Evolutionary conservation across 345 rosid species (phyloP).

Genomic region (Salix purpurea): DNA sequence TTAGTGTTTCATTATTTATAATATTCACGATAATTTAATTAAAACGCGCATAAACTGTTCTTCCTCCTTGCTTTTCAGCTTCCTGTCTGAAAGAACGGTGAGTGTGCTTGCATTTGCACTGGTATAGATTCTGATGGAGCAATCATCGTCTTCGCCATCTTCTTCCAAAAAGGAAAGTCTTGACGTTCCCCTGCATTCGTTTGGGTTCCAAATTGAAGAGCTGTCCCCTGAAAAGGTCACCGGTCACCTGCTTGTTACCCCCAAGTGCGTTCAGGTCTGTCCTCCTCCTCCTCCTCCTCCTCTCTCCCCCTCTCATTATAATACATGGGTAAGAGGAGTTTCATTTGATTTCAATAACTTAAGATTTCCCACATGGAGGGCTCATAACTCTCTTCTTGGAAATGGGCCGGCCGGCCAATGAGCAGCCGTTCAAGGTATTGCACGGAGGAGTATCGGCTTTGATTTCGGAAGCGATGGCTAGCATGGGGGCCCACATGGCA

Average conservation of each 20-base stretch:
- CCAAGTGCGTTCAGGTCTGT: conserved; percentile 55
- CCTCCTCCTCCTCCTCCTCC: background rate
- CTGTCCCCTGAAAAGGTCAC: conserved; percentile 48
- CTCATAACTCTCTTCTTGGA: background rate
- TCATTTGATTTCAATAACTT: background rate
- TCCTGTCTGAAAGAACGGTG: too few relatives aligned
- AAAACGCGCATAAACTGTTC: too few relatives aligned
- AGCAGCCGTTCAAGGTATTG: conserved; percentile 89
- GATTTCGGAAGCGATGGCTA: conserved; percentile 77
- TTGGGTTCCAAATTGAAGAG: conserved; percentile 61
- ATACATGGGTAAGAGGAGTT: too few relatives aligned
- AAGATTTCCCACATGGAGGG: background rate
- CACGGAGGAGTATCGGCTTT: conserved; percentile 95
- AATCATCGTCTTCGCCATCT: conserved; percentile 5
- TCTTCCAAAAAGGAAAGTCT: conserved; percentile 34
- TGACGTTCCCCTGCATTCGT: conserved; percentile 37
- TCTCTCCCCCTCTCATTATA: background rate
- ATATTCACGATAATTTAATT: too few relatives aligned
- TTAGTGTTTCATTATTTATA: too few relatives aligned
- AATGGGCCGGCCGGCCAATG: background rate
- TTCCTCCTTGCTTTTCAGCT: too few relatives aligned
- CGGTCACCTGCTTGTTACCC: conserved; percentile 62
- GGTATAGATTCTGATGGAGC: conserved; percentile 1
- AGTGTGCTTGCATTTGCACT: background rate
- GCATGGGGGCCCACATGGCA: conserved; percentile 90